Evolutionary conservation across 2,329 filamentous ascomycete genomes (phyloP), one percentile per base, ranked within the genome.

Genomic region (Monosporascus sp.): DNA sequence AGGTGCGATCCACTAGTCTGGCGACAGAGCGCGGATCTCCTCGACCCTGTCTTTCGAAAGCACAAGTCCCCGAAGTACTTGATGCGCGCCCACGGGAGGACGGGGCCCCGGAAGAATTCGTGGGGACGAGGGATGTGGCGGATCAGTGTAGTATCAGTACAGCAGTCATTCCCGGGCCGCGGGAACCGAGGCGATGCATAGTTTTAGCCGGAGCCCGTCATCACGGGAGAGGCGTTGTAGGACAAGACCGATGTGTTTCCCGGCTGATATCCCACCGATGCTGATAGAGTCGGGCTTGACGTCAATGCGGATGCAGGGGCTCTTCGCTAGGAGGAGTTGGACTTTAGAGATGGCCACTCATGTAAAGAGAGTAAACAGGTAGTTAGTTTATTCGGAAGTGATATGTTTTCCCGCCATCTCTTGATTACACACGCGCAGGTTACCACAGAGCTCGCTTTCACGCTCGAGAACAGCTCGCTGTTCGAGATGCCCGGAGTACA

Each of bases 401-500:
- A 31, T 31, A 31, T 7, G 9, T 31, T 8, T 3, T 31, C 27
- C 27, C 9, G 9, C 8, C 27, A 4, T 11, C 27, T 31, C 27
- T 31, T 52, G 39, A 58, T 65, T 54, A 71, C 57, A 52, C 1
- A 15, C 43, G 9, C 17, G n/a, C 22, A 2, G 8, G 11, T 41
- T 52, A 48, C 35, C 46, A 60, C 69, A 95, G 93, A 99, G 84
- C 89, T 99, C 64, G 89, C 82, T 73, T 94, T 88, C 69, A 96
- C 91, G 58, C 90, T 99, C 70, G 90, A 97, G 78, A 86, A 92
- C 81, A 94, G 88, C 75, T 85, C 86, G 59, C 88, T 99, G 62
- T 97, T 97, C 81, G 72, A 92, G 73, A 78, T 85, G 95, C 78
- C 94, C 93, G 64, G 91, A 97, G 75, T 97, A 94, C 85, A 87